Evolutionary conservation across 805 yeast genomes (phyloP), one percentile per base, ranked within the genome.

Genomic region (Saccharomycopsis fermentans): DNA sequence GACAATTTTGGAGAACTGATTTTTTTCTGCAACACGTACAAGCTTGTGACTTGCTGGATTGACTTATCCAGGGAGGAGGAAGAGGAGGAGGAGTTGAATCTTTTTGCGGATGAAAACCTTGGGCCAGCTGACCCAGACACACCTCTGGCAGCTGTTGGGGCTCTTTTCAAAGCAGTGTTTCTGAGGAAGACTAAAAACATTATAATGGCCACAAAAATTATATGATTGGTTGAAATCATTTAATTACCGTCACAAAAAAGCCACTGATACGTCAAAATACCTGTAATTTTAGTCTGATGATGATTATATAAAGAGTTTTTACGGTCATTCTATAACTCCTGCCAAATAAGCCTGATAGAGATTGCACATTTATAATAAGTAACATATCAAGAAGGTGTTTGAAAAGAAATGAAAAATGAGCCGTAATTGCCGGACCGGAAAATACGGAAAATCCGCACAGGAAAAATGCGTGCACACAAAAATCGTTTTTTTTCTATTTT

Each of bases 1-100:
- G 84, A 73, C 39, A 80, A 68, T 58, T 78, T 75, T 37, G 73
- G 69, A 12, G 68, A 61, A 48, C 48, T 54, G 37, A 59, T 59
- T 6, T 26, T 37, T 24, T 47, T 19, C 12, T 59, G 37, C 11
- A 59, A 43, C 57, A 40, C 40, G 5, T n/a, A 27, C n/a, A 58
- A 58, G 16, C 43, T 54, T 6, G 12, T 29, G 12, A 58, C 4
- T 29, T 58, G 47, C 6, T 37, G 52, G 37, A 58, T 54, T 2
- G 43, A 50, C 2, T 24, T 24, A 17, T 24, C n/a, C 5, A 6
- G 11, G 16, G 50, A 43, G 5, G 29, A 19, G 11, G 50, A 43
- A 21, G 50, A 43, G 5, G 29, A 19, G 11, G 50, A 43, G 12
- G 50, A 43, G 29, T 21, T 43, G 26, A 21, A 43, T 21, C 50